Base-by-base conservation (phyloP, 768 basidiomycete genomes). In the Kwoniella mangroviensis region DNA sequence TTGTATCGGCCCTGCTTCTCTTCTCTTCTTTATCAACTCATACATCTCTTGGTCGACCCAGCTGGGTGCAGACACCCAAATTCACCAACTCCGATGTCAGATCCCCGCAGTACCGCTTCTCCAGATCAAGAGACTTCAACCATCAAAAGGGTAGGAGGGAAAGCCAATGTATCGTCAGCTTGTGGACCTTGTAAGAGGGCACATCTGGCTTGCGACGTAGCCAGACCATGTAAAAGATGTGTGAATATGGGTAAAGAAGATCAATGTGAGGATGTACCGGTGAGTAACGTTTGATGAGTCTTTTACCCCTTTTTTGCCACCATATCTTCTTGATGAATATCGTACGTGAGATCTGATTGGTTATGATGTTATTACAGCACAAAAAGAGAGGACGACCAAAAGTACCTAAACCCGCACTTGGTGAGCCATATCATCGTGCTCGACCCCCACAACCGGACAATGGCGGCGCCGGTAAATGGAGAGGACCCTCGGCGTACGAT, bases 101-200 rank as follows among this genome's bases (percentile, higher is more conserved):
- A 69, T 21, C 63, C 42, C 45, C 65, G 65, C 0, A 60, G 58
- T 11, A 64, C 66, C 11, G 49, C 66, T 58, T 72, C 70, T 7
- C 70, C 70, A 13, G 59, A 49, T 54, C 60, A 63, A 28, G 70
- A 72, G 24, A 59, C 70, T 7, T 34, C 70, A 34, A 61, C 59
- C 54, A 62, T 67, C 28, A 70, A 73, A 56, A 65, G 75, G 17
- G 67, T 78, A 15, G 75, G 73, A 15, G 78, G 78, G 3, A 79
- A 75, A 51, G 61, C 78, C 21, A 79, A 79, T 42, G 78, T 79
- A 12, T 72, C 75, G 0, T 65, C 74, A 9, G 79, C 79, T 7
- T 80, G 79, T 67, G 77, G 67, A 22, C 79, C 79, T 3, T 80
- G 79, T 54, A 80, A 80, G 61, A 68, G 68, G 28, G 75, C 79